A percentile compares a stretch with the other conserved stretches of the same genome.
These are phyloP conservation scores for Ceriops tagal DNA, from an alignment of 345 rosid genomes.

Conservation along the genomic window DNA sequence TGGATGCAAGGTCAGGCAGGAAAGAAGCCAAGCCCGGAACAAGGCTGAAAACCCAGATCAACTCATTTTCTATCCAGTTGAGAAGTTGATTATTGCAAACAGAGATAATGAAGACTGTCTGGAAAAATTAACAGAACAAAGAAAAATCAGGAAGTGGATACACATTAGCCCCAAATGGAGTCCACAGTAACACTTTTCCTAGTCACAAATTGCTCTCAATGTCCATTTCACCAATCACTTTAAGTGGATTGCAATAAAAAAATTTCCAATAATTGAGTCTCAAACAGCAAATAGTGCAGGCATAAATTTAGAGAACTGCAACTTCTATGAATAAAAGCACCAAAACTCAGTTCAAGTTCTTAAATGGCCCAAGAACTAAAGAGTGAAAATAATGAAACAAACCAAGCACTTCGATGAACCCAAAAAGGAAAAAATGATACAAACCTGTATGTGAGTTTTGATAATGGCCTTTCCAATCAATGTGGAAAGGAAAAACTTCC, in stretches of 20 bases:
- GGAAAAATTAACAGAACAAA: conserved; percentile 23
- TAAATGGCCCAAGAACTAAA: neutral
- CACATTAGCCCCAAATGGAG: neutral
- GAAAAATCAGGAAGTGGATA: neutral
- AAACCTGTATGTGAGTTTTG: conserved; percentile 95
- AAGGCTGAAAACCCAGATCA: conserved; percentile 74
- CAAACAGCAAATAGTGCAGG: neutral
- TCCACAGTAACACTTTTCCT: neutral
- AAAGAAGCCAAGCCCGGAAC: conserved; percentile 68
- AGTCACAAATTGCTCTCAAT: neutral
- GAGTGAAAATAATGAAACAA: no score
- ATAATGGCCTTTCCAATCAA: conserved; percentile 86
- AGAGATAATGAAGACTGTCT: conserved; percentile 88
- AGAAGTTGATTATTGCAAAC: conserved; percentile 96
- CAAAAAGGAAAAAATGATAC: neutral
- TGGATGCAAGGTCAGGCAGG: conserved; percentile 54
- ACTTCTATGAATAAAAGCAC: neutral
- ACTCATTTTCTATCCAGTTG: conserved; percentile 93
- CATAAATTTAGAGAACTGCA: neutral
- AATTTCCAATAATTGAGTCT: neutral
- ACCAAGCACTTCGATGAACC: no score
- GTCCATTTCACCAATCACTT: neutral
- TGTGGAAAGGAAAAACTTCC: conserved; percentile 86
- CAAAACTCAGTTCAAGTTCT: neutral
- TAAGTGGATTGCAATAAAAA: neutral